Evolutionary conservation across 306 rosid species (phyloP), one percentile per base, ranked within the genome.

Genomic region (Dalbergia oliveri): DNA sequence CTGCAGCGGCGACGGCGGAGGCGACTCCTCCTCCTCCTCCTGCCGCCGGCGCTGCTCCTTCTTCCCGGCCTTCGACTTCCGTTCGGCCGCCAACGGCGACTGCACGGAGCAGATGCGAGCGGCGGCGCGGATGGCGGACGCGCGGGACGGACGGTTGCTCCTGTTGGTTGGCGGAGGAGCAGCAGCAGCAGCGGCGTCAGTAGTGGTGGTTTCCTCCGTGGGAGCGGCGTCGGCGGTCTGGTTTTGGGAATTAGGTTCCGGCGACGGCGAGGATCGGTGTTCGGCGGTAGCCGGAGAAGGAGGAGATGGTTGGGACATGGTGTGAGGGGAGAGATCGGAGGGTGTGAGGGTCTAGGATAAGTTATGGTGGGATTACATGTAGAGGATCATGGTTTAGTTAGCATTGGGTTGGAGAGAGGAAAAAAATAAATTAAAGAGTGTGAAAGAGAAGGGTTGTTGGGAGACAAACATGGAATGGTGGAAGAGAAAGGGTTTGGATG

Each of bases 71-170:
- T 82, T 79, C 21, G 81, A 59, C 85, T 79, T 86, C 76, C 90
- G 85, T 66, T 71, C 89, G 73, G 83, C 87, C 79, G 82, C 78
- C 62, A 86, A 79, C 76, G 82, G 83, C 80, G 19, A 82, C 60
- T 5, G 84, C 72, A 45, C 12, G 1, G 93, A 84, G 56, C 76
- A 80, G 47, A 89, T 84, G 54, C 99, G 86, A 37, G 90, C 88
- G 19, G 98, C 91, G 13, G 98, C 91, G 9, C 99, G 97, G 69
- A 93, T 75, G 76, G 98, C 90, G 86, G 98, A 96, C 26, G 99
- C 97, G 43, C 99, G 94, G 14, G 99, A 88, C 6, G 99, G 99
- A 9, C 99, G 97, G 86, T 83, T 90, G 84, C 94, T 90, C 78
- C 99, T 81, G 10, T 73, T 87, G 26, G 88, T 58, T 0, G 21